phyloP scores from a whole-genome alignment of 805 yeast species.

The Osmozyma mogii region DNA sequence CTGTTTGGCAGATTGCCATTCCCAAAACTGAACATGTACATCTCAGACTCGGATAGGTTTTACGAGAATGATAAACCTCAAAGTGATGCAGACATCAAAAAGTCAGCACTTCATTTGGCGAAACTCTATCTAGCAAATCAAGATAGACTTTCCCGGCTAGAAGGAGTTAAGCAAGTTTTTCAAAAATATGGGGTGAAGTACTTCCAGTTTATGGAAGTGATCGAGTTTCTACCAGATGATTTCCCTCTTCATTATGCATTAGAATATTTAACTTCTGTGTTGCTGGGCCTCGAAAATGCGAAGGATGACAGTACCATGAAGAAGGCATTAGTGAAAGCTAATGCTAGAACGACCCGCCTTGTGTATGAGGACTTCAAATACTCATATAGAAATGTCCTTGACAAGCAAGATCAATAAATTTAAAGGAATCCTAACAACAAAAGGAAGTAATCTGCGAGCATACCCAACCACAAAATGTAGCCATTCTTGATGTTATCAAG shows the following conservation, averaged over 20 bases:
- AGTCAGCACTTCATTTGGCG: no score
- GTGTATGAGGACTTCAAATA: constrained; percentile 16
- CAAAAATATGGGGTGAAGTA: constrained; percentile 14
- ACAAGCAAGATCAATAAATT: constrained; percentile 1
- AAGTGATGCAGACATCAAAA: no score
- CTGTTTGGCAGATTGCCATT: constrained; percentile 15
- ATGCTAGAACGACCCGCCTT: constrained; percentile 14
- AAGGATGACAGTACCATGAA: constrained; percentile 13
- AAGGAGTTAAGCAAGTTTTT: constrained; percentile 26
- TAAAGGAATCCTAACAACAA: constrained; percentile 38
- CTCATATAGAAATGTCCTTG: neutral
- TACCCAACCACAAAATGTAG: constrained; percentile 55
- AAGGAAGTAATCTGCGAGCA: constrained; percentile 56
- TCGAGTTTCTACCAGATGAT: constrained; percentile 22
- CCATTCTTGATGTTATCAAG: constrained; percentile 73
- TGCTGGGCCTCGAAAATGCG: constrained; percentile 14
- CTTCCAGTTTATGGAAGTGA: constrained; percentile 18
- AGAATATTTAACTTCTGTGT: constrained; percentile 16
- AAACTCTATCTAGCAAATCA: no score
- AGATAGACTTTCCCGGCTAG: no score
- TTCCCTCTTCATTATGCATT: constrained; percentile 22
- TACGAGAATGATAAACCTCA: no score
- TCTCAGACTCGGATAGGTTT: no score
- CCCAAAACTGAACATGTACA: no score
- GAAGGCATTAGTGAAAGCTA: constrained; percentile 24